phyloP scores from a whole-genome alignment of 331 rosid genomes.

The Telfairia occidentalis region DNA sequence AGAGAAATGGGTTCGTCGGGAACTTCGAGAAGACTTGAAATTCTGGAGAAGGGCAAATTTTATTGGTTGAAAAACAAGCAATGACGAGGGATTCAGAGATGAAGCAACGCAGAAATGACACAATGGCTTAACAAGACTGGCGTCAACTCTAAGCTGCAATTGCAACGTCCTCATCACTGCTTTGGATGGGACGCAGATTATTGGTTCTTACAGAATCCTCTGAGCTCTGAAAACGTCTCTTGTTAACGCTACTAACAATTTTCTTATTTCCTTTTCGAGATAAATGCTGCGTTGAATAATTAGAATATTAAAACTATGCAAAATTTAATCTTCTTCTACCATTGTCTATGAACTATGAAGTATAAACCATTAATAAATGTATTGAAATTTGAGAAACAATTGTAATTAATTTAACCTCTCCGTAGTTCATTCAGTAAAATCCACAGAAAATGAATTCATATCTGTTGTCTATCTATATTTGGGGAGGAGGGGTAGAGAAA shows the following conservation, averaged over 20 bases:
- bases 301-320: background rate
- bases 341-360: no score
- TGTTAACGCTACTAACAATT: background rate
- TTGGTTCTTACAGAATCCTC: background rate
- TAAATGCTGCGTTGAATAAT: background rate
- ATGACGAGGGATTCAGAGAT: constrained; percentile 3
- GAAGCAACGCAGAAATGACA: constrained; percentile 28
- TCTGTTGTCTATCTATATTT: background rate
- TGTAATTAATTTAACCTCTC: background rate
- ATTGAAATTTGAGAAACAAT: no score
- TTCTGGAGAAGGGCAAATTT: constrained; percentile 14
- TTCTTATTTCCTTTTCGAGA: background rate
- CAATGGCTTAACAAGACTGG: constrained; percentile 27
- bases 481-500: background rate
- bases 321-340: background rate
- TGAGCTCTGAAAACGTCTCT: background rate
- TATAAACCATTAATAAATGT: no score
- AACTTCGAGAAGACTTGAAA: constrained; percentile 3
- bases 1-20: constrained; percentile 10
- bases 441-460: background rate
- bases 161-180: constrained; percentile 2
- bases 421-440: background rate
- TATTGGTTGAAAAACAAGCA: constrained; percentile 16
- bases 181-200: background rate
- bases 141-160: background rate